Base-by-base conservation (phyloP, 352 stramenopile genomes). In the Phytopythium montanum region DNA sequence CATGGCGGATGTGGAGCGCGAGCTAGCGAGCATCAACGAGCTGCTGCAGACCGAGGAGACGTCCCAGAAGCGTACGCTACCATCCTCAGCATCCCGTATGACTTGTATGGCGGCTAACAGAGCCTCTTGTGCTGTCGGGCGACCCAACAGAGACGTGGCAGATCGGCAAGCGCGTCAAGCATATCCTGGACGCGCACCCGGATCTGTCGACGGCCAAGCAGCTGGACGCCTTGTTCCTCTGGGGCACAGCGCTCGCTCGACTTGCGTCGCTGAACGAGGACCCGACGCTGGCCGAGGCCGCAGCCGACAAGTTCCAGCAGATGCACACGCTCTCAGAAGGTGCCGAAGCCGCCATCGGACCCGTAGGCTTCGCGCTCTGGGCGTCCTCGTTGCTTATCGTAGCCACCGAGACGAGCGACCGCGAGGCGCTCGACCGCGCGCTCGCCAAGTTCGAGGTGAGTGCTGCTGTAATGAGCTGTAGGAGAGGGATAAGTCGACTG, bases 161-260 rank as follows among this genome's bases (percentile, higher is more conserved):
- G 70, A 90, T 94, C 60, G 82, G 85, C 48, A 94, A 94, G 65
- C 75, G 85, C 8, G 68, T 94, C 42, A 94, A 94, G 67, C 81
- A 76, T 60, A 65, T 92, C 48, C 73, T 94, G 60, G 85, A 94
- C 55, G 64, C 48, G 41, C 66, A 90, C 56, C 74, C 76, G 25
- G 34, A 59, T 6, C 75, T 94, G 68, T 60, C 69, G 12, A 68
- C 66, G 50, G 52, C 67, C 26, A 83, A 91, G 60, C 72, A 81
- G 49, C 61, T 92, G 42, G 84, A 94, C 57, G 82, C 82, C 29
- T 87, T 80, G 60, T 94, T 92, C 61, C 59, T 94, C 23, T 94
- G 85, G 85, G 85, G 85, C 33, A 90, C 82, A 6, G 85, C 85
- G 18, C 60, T 94, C 31, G 75, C 85, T 39, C 82, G 85, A 7